phyloP scores from a whole-genome alignment of 208 protist genomes.

The Herpetomonas samuelpessoai region DNA sequence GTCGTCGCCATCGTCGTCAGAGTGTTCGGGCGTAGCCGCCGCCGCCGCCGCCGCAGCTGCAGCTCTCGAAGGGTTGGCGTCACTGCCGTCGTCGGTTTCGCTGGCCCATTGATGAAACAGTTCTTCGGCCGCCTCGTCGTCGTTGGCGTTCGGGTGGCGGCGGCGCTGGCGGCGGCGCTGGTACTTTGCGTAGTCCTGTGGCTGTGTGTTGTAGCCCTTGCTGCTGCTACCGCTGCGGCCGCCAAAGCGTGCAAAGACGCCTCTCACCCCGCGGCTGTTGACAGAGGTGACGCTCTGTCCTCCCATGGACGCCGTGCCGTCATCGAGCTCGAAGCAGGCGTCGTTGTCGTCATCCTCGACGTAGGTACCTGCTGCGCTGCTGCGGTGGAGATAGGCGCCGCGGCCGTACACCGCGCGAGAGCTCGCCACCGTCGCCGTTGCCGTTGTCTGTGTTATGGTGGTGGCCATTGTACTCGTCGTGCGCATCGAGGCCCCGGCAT shows the following conservation, averaged over 20 bases:
- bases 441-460: slow-evolving; percentile 17
- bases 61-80: background rate
- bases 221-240: background rate
- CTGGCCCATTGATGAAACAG: slow-evolving; percentile 28
- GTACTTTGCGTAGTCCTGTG: slow-evolving; percentile 6
- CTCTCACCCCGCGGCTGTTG: background rate
- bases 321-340: slow-evolving; percentile 5
- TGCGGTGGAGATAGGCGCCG: slow-evolving; percentile 18
- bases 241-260: background rate
- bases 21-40: too few species aligned
- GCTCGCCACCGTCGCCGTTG: slow-evolving; percentile 11
- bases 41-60: too few species aligned
- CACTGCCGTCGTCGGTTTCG: background rate
- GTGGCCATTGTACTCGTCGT: slow-evolving; percentile 13
- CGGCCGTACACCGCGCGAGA: slow-evolving; percentile 28
- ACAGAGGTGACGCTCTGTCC: slow-evolving; percentile 1
- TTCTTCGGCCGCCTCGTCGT: slow-evolving; percentile 15
- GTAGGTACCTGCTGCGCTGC: slow-evolving; percentile 1
- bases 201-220: too few species aligned
- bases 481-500: slow-evolving; percentile 15
- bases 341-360: slow-evolving; percentile 17
- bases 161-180: slow-evolving; percentile 25
- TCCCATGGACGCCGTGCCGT: background rate
- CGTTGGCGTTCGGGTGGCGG: slow-evolving; percentile 18
- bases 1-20: background rate